A percentile compares a stretch with the other conserved stretches of the same genome.
Evolutionary conservation across 805 yeast species (phyloP).

Genomic region (Cyberlindnera mississippiensis): DNA sequence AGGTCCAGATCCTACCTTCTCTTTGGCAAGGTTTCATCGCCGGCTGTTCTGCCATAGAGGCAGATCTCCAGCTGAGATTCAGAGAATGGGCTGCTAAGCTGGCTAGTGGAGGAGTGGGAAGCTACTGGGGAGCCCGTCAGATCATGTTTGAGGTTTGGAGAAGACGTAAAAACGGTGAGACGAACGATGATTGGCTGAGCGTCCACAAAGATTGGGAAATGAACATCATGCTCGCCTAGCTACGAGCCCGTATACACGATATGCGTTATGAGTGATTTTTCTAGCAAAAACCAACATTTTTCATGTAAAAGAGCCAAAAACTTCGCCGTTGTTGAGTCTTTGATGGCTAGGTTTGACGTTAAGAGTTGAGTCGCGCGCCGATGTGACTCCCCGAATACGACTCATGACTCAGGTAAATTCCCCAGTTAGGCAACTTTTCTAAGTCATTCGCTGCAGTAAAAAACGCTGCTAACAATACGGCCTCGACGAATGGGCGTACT

Average conservation of each 20-base stretch:
- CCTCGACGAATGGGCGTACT: too few species aligned
- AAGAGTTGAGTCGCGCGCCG: background rate
- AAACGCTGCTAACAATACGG: background rate
- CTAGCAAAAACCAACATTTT: too few species aligned
- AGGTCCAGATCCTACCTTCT: constrained; percentile 64
- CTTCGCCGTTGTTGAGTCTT: too few species aligned
- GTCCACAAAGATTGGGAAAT: constrained; percentile 82
- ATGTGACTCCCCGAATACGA: constrained; percentile 11
- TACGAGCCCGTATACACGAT: background rate
- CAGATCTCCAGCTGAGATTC: constrained; percentile 57
- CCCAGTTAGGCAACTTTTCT: constrained; percentile 7
- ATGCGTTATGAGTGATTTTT: too few species aligned
- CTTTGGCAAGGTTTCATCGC: constrained; percentile 90
- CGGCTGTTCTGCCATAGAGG: constrained; percentile 70
- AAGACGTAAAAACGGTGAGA: constrained; percentile 56
- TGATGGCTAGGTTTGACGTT: too few species aligned
- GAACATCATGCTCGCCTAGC: constrained; percentile 61
- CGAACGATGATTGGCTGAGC: constrained; percentile 69
- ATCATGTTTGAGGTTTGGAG: constrained; percentile 86
- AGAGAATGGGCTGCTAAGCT: constrained; percentile 57
- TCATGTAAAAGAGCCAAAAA: too few species aligned
- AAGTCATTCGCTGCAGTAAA: constrained; percentile 9
- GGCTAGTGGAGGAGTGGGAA: constrained; percentile 59
- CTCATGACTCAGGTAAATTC: constrained; percentile 14
- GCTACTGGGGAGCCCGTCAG: constrained; percentile 83